Evolutionary conservation across 2,329 filamentous ascomycete species (phyloP).

Genomic region (Alternaria atra): DNA sequence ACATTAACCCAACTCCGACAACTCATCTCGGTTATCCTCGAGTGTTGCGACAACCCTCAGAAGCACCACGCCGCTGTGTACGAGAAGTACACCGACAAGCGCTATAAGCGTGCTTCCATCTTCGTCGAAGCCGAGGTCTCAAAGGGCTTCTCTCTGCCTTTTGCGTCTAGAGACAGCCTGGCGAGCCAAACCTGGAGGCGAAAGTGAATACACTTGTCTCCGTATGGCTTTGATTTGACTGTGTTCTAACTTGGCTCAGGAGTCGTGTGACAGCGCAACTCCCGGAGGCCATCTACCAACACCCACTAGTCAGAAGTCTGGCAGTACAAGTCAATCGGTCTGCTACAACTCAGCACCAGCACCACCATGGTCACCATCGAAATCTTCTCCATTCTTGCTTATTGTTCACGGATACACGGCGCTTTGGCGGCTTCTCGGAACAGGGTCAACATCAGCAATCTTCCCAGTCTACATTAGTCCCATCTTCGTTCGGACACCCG

Average conservation of each 20-base stretch:
- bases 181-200: conserved; percentile 48
- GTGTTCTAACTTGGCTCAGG: conserved; percentile 40
- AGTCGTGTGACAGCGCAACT: conserved; percentile 31
- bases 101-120: conserved; percentile 83
- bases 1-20: conserved; percentile 84
- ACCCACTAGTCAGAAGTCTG: conserved; percentile 19
- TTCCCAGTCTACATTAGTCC: conserved; percentile 23
- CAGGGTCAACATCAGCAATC: conserved; percentile 33
- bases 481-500: conserved; percentile 32
- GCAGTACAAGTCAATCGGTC: conserved; percentile 16
- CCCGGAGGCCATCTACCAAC: conserved; percentile 23
- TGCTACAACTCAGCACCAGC: conserved; percentile 24
- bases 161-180: conserved; percentile 46
- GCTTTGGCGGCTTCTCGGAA: conserved; percentile 41
- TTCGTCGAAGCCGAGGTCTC: conserved; percentile 80
- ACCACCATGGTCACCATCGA: conserved; percentile 35
- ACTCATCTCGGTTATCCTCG: conserved; percentile 78
- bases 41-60: conserved; percentile 83
- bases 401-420: conserved; percentile 47
- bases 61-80: conserved; percentile 87
- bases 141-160: conserved; percentile 65
- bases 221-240: conserved; percentile 25
- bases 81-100: conserved; percentile 89
- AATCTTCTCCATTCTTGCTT: conserved; percentile 51
- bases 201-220: conserved; percentile 48